Percentiles rank a stretch among this genome's conserved stretches.
These are phyloP conservation scores for Mycena galericulata DNA, from an alignment of 768 basidiomycete species.

Conservation along the genomic window DNA sequence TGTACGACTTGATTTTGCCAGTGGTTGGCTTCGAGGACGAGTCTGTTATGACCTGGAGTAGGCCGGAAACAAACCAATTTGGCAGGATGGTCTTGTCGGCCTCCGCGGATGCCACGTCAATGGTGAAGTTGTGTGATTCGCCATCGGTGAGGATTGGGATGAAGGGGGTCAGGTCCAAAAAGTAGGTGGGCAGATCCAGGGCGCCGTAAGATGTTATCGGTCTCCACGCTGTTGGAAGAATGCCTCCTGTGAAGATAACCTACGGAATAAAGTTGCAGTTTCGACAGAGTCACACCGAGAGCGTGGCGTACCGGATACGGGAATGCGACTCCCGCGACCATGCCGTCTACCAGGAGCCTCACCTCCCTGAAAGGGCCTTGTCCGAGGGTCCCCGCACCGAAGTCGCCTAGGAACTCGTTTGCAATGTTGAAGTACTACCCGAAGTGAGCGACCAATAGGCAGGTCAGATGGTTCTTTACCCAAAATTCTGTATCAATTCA, in stretches of 20 bases:
- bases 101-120: constrained; percentile 82
- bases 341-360: constrained; percentile 58
- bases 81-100: constrained; percentile 70
- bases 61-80: constrained; percentile 85
- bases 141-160: constrained; percentile 77
- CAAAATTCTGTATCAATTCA: constrained; percentile 69
- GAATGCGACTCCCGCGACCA: constrained; percentile 60
- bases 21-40: constrained; percentile 71
- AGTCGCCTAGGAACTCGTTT: constrained; percentile 62
- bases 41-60: constrained; percentile 77
- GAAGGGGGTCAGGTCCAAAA: constrained; percentile 83
- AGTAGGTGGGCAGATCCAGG: constrained; percentile 82
- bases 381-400: constrained; percentile 58
- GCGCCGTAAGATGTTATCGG: constrained; percentile 80
- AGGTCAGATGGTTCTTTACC: constrained; percentile 55
- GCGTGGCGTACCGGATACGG: constrained; percentile 54
- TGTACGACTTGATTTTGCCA: constrained; percentile 72
- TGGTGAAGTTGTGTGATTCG: constrained; percentile 73
- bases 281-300: background rate
- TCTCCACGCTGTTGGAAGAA: constrained; percentile 77
- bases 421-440: constrained; percentile 76
- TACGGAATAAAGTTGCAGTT: background rate
- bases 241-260: constrained; percentile 80
- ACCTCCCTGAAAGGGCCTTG: constrained; percentile 66
- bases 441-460: background rate